Evolutionary conservation across 140 eudicot genomes (phyloP), one percentile per base, ranked within the genome.

Genomic region (Flaveria floridana): DNA sequence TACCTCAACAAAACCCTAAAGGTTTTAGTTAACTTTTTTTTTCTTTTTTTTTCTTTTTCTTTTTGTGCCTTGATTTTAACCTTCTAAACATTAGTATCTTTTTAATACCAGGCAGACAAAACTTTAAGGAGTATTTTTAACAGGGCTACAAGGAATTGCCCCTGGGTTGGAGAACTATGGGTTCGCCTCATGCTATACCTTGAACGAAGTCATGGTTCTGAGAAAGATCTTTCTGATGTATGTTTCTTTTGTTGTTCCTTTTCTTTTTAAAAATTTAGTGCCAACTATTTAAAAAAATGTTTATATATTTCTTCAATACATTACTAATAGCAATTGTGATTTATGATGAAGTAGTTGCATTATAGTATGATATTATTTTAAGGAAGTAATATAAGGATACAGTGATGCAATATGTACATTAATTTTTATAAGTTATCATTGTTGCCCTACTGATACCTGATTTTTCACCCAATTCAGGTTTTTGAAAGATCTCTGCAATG

Each of bases 131-230:
- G 82, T 68, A 76, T 78, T 21, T 84, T 76, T 66, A 39, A 76
- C 75, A 84, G 99, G 85, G 97, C 97, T 47, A 85, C 97, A 46
- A 90, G 95, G 75, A 94, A 94, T 78, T 94, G 97, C 79, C 90
- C 99, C 1, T 90, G 97, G 94, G 87, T 90, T 42, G 97, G 96
- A 61, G 90, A 94, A 73, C 79, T 94, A 44, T 94, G 99, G 99
- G 89, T 85, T 78, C 83, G 87, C n/a, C 82, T 84, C 81, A 72
- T 94, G 86, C 88, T 90, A 52, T 84, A 79, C 71, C 84, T 94
- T 76, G 99, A 94, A 79, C 91, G 97, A 12, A 51, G 84, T 59
- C 90, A 20, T 73, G 81, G 81, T 77, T 84, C 92, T 63, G 97
- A 94, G 82, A 90, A 85, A 78, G 99, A 90, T 57, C 73, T 90